Base-by-base conservation (phyloP, 2,329 filamentous ascomycete genomes). In the Sporothrix luriei region DNA sequence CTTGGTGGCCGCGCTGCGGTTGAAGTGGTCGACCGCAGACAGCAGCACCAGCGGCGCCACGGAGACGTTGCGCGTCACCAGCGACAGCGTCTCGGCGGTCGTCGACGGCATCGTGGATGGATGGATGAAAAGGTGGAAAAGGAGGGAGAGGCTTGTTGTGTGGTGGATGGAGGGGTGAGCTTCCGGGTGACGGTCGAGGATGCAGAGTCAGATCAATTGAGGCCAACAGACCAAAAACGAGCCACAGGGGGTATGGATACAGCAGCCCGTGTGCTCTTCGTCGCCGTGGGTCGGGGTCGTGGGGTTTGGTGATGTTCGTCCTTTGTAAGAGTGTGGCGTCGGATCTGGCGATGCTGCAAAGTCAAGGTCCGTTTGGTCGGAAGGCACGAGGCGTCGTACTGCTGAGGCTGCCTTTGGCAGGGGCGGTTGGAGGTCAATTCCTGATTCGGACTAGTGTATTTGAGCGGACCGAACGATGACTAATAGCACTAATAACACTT, bases 11-110 rank as follows among this genome's bases (percentile, higher is more conserved):
- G 90, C 91, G 73, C 92, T 92, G 74, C 95, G 91, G 79, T 96
- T 96, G 84, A 97, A 99, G 83, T 99, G 95, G 84, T 99, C 95
- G 86, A 97, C 95, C 76, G 91, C 94, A 74, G 94, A 98, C 78
- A 99, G 92, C 75, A 99, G 92, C 77, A 99, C 95, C 79, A 99
- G 90, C 76, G 95, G 95, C 77, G 95, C 95, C 81, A 99, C 94
- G 75, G 94, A 97, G 81, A 99, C 95, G 82, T 91, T 97, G 81
- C 93, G 90, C 77, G 90, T 94, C 80, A 97, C 93, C 79, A 98
- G 90, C 75, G 92, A 96, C 80, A 97, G 89, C 75, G 94, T 96
- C 85, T 98, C 94, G 81, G 94, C 93, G 79, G 94, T 97, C 74
- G 94, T 98, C 81, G 94, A 90, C 82, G 94, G 94, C 94, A 98